phyloP scores from a whole-genome alignment of 129 eudicot species.

The Rutidosis leptorrhynchoides region DNA sequence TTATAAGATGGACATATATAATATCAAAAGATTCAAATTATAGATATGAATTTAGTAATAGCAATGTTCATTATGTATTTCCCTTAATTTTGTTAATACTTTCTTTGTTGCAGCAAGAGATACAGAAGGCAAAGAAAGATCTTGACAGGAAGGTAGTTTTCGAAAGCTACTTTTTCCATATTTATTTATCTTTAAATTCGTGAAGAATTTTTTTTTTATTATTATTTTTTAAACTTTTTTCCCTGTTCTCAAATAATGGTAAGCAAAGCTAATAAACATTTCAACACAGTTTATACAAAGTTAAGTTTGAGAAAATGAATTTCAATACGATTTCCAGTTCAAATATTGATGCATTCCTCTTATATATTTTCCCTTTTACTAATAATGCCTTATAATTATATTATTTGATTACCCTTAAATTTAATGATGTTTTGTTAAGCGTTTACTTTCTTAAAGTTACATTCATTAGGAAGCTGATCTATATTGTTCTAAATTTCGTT shows the following conservation, averaged over 20 bases:
- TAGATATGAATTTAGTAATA: not conserved
- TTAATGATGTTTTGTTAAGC: not conserved
- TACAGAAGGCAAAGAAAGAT: constrained; percentile 51
- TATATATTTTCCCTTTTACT: constrained; percentile 9
- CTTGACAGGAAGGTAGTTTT: constrained; percentile 70
- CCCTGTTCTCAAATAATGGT: not conserved
- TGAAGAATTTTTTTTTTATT: too few species aligned
- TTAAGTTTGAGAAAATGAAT: constrained; percentile 6
- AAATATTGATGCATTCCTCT: constrained; percentile 7
- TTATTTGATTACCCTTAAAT: not conserved
- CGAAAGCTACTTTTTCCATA: not conserved
- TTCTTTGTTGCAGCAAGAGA: constrained; percentile 64
- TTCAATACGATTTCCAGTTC: not conserved
- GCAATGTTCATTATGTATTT: not conserved
- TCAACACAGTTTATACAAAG: not conserved
- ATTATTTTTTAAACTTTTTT: too few species aligned
- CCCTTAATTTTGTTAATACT: constrained; percentile 7
- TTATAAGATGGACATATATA: not conserved
- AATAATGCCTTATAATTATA: not conserved
- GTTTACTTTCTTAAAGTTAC: not conserved
- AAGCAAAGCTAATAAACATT: constrained; percentile 7
- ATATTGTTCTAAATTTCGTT: not conserved
- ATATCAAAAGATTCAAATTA: not conserved
- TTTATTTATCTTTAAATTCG: not conserved
- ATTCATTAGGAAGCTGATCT: not conserved